Conservation (phyloP, 1,139 yeast species). For the Geotrichum histeridarum region DNA sequence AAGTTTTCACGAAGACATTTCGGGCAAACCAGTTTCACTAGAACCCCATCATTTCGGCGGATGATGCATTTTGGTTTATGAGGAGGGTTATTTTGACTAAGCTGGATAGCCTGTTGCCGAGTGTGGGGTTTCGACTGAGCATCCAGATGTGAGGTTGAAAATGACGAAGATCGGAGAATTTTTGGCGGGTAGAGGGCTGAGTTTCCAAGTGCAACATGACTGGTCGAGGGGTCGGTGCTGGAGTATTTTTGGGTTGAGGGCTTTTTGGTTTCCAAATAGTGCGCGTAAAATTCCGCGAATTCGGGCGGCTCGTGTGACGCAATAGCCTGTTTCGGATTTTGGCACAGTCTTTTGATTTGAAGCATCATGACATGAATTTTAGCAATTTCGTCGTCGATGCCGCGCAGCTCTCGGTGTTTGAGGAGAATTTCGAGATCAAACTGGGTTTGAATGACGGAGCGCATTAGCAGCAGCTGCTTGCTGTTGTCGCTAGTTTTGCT, state of each 20-base stretch:
- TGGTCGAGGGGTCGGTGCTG: background rate
- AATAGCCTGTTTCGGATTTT: slow-evolving; percentile 19
- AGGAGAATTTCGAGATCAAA: slow-evolving; percentile 66
- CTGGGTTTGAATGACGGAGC: slow-evolving; percentile 40
- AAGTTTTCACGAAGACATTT: slow-evolving; percentile 65
- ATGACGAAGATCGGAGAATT: slow-evolving; percentile 3
- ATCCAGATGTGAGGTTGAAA: background rate
- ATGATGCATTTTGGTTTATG: slow-evolving; percentile 49
- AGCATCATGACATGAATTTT: slow-evolving; percentile 58
- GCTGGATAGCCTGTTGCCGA: background rate
- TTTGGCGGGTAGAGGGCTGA: slow-evolving; percentile 4
- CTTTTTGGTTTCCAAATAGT: slow-evolving; percentile 22
- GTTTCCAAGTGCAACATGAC: slow-evolving; percentile 1
- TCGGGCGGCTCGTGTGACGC: slow-evolving; percentile 45
- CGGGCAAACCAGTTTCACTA: slow-evolving; percentile 63
- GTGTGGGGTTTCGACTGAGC: slow-evolving; percentile 3
- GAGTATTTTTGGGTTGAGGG: background rate
- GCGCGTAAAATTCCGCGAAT: slow-evolving; percentile 47
- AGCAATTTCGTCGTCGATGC: slow-evolving; percentile 57
- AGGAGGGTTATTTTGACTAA: background rate
- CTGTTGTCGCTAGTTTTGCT: background rate
- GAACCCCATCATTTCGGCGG: slow-evolving; percentile 65
- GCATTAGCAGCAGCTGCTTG: slow-evolving; percentile 2
- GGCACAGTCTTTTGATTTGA: slow-evolving; percentile 32
- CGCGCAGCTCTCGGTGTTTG: slow-evolving; percentile 59